Evolutionary conservation across 2,329 filamentous ascomycete genomes (phyloP).

Genomic region (Decorospora gaudefroyi): DNA sequence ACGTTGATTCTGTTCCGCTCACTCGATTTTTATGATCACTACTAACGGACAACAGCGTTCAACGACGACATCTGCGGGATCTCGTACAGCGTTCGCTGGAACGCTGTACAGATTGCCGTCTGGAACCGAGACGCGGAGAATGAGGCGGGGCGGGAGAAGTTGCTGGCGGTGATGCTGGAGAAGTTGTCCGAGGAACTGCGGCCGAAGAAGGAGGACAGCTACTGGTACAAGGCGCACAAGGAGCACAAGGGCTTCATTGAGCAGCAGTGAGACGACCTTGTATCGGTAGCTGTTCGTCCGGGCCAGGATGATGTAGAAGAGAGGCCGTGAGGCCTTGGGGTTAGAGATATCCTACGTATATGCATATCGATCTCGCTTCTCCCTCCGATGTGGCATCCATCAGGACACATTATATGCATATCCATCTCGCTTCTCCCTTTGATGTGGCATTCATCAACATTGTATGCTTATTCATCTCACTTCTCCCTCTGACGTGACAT

Average conservation of each 20-base stretch:
- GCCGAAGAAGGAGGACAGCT: slow-evolving; percentile 66
- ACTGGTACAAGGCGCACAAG: slow-evolving; percentile 86
- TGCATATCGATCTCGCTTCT: no score
- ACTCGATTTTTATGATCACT: not conserved
- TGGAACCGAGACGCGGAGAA: slow-evolving; percentile 91
- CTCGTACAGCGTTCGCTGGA: slow-evolving; percentile 85
- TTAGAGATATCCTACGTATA: not conserved
- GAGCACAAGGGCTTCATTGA: slow-evolving; percentile 77
- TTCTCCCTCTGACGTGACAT: no score
- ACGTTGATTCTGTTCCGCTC: slow-evolving; percentile 35
- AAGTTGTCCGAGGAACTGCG: slow-evolving; percentile 73
- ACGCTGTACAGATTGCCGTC: slow-evolving; percentile 82
- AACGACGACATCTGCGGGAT: slow-evolving; percentile 88
- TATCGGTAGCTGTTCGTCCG: slow-evolving; percentile 1
- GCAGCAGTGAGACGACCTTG: slow-evolving; percentile 16
- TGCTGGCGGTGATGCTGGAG: slow-evolving; percentile 73
- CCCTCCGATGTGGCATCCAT: no score
- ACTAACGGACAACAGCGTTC: slow-evolving; percentile 42
- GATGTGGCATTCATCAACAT: no score
- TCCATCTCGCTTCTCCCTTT: no score
- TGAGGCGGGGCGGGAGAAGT: slow-evolving; percentile 73
- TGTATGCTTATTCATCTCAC: no score
- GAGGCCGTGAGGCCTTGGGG: not conserved
- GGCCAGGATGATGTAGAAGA: not conserved
- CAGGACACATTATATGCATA: no score